Evolutionary conservation across 2,329 filamentous ascomycete species (phyloP), one percentile per base, ranked within the genome.

Genomic region (Xylaria sp.): DNA sequence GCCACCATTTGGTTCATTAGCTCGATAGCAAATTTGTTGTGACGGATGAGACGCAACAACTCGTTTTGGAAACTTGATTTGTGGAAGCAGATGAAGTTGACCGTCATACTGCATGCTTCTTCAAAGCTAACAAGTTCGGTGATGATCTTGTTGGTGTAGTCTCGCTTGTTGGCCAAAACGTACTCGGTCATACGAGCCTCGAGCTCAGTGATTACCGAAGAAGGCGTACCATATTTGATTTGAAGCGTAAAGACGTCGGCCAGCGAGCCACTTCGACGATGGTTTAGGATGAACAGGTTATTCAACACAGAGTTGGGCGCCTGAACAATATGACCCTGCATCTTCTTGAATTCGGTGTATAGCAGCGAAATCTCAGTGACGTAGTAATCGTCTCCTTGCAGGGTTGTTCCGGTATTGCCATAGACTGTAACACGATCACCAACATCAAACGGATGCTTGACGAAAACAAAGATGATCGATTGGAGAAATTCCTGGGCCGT

Each of bases 311-410:
- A 97, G 86, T 98, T 98, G 12, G 95, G 95, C 0, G 95, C 95
- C 80, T 98, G 95, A 0, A 98, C 95, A 27, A 98, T 91, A 75
- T 98, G 94, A 1, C 95, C 95, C 80, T 98, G 92, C 92, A 98
- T 95, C 84, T 98, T 98, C 86, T 98, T 98, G 84, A 98, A 98
- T 77, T 98, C 95, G 16, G 95, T 98, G 79, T 96, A 98, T 18
- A 98, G 86, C 1, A 98, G 86, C 1, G 93, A 92, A 64, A 98
- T 97, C 77, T 97, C 93, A 63, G 97, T 97, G 63, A 98, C 94
- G 73, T 97, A 98, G 81, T 97, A 98, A 76, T 98, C 95, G 75
- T 98, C 95, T 54, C 94, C 94, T 42, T 87, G 88, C 77, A 93
- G 86, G 18, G 86, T 79, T n/a, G 90, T 86, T 69, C 95, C 95